These are phyloP conservation scores for Aspergillus cristatus DNA, from an alignment of 495 filamentous ascomycete genomes.

Conservation along the genomic window DNA sequence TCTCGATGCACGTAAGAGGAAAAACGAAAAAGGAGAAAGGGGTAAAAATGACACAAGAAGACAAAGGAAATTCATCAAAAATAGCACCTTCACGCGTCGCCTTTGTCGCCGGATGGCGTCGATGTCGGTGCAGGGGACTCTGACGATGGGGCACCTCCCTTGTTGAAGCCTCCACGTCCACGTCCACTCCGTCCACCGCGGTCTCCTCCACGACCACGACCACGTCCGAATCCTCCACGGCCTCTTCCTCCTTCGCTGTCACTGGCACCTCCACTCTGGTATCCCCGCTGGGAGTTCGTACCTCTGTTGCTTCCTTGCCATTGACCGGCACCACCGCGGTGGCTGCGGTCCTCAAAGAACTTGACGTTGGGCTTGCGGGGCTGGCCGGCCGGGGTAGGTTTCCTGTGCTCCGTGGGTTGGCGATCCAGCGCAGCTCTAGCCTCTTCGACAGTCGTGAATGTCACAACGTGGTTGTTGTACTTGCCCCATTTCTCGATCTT, in stretches of 20 bases:
- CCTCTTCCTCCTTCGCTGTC: conserved; percentile 71
- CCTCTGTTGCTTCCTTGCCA: conserved; percentile 63
- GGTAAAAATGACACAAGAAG: conserved; percentile 1
- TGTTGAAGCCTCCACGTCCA: conserved; percentile 48
- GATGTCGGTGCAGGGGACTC: conserved; percentile 45
- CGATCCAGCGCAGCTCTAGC: conserved; percentile 65
- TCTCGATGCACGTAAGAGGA: not conserved
- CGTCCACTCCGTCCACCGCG: conserved; percentile 22
- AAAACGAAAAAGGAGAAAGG: conserved; percentile 4
- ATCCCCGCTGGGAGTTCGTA: conserved; percentile 52
- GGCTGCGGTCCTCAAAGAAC: conserved; percentile 61
- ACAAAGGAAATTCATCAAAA: conserved; percentile 4
- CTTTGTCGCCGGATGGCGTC: conserved; percentile 42
- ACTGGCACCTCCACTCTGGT: conserved; percentile 67
- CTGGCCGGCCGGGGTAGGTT: conserved; percentile 50
- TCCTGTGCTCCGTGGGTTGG: conserved; percentile 65
- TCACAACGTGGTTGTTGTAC: conserved; percentile 63
- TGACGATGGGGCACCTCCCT: conserved; percentile 25
- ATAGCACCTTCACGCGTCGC: conserved; percentile 33
- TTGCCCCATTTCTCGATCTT: conserved; percentile 70
- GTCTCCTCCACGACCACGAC: conserved; percentile 30
- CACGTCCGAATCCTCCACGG: conserved; percentile 33
- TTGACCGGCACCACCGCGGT: conserved; percentile 54
- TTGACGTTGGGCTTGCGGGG: conserved; percentile 66
- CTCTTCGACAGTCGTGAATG: conserved; percentile 68